Conservation (phyloP, 768 basidiomycete species). For the Daedalea quercina region DNA sequence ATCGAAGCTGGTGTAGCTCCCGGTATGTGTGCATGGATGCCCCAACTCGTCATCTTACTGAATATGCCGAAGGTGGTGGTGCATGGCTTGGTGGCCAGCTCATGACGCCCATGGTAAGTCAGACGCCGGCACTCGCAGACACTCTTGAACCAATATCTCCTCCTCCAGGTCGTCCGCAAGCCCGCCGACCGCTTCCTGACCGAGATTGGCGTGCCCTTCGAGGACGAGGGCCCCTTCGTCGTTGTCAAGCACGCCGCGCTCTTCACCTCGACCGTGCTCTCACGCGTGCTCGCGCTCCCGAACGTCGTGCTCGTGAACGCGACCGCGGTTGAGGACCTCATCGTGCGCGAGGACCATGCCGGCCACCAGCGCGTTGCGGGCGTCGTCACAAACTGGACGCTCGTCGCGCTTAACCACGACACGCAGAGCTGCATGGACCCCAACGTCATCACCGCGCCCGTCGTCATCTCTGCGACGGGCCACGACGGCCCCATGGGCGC, state of each 20-base stretch:
- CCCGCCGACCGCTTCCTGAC: slow-evolving; percentile 67
- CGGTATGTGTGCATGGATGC: slow-evolving; percentile 24
- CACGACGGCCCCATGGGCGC: slow-evolving; percentile 80
- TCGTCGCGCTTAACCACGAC: slow-evolving; percentile 54
- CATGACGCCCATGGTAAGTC: slow-evolving; percentile 68
- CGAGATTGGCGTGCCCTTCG: slow-evolving; percentile 65
- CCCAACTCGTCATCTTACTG: not conserved
- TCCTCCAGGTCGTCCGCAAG: slow-evolving; percentile 61
- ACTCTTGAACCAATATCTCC: not conserved
- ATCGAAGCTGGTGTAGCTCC: slow-evolving; percentile 78
- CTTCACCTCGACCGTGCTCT: slow-evolving; percentile 73
- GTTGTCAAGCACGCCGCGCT: slow-evolving; percentile 80
- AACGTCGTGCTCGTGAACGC: slow-evolving; percentile 76
- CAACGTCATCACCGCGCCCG: slow-evolving; percentile 74
- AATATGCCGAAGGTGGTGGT: slow-evolving; percentile 35
- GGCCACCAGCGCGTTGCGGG: slow-evolving; percentile 39
- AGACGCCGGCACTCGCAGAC: no score
- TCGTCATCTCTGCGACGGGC: slow-evolving; percentile 66
- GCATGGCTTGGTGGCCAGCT: slow-evolving; percentile 77
- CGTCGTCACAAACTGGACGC: slow-evolving; percentile 51
- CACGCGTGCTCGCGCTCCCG: slow-evolving; percentile 60
- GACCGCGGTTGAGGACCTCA: slow-evolving; percentile 76
- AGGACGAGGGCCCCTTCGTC: slow-evolving; percentile 72
- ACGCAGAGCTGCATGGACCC: slow-evolving; percentile 68
- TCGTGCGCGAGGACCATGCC: slow-evolving; percentile 49